These are phyloP conservation scores for Penicillium crystallinum DNA, from an alignment of 495 filamentous ascomycete genomes.

Conservation along the genomic window DNA sequence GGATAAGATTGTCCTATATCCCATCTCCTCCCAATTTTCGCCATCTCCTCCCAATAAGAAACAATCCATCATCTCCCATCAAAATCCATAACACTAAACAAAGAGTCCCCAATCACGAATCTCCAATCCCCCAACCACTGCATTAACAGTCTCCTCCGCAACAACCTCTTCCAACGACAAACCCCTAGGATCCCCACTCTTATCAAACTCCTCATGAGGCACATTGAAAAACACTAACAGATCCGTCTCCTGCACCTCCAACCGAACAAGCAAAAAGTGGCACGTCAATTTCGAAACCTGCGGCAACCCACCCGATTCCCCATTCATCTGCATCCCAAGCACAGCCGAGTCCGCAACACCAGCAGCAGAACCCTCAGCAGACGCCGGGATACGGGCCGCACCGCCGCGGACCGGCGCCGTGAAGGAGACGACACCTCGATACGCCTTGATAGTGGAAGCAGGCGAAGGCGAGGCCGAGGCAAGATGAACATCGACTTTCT, in stretches of 20 bases:
- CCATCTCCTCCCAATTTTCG: not conserved
- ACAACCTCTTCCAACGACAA: constrained; percentile 57
- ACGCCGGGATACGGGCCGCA: constrained; percentile 3
- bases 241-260: constrained; percentile 73
- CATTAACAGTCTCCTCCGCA: constrained; percentile 54
- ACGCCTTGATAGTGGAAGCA: constrained; percentile 16
- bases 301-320: not conserved
- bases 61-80: no score
- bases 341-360: constrained; percentile 4
- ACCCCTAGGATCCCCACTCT: constrained; percentile 28
- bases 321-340: constrained; percentile 3
- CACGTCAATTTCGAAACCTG: constrained; percentile 22
- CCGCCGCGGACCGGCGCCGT: constrained; percentile 20
- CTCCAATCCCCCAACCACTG: constrained; percentile 64
- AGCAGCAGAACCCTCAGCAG: constrained; percentile 2
- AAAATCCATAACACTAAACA: constrained; percentile 29
- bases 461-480: constrained; percentile 8
- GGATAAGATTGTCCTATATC: not conserved
- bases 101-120: constrained; percentile 84
- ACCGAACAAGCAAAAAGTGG: constrained; percentile 56
- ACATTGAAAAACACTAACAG: constrained; percentile 87
- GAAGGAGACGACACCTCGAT: constrained; percentile 29
- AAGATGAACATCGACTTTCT: constrained; percentile 30
- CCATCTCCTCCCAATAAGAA: no score
- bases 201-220: constrained; percentile 67